A percentile compares a stretch with the other conserved stretches of the same genome.
Conservation (phyloP, 2,329 filamentous ascomycete species). For the Verticillium isaacii region DNA sequence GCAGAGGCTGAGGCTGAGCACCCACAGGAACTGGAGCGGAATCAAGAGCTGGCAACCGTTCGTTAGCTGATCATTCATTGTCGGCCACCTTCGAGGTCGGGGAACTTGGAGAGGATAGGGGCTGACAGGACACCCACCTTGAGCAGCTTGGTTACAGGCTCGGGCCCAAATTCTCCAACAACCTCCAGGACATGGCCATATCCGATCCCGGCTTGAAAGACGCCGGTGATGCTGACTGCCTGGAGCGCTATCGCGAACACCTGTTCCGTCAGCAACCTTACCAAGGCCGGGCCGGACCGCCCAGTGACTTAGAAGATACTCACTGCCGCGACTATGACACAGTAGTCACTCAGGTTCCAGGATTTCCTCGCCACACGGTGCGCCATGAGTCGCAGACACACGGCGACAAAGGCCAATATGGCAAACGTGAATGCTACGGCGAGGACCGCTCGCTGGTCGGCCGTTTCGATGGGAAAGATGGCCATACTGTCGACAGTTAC, state of each 20-base stretch:
- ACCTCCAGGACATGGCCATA: not conserved
- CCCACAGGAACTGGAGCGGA: constrained; percentile 25
- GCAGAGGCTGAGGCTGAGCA: constrained; percentile 20
- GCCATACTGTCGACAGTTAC: not conserved
- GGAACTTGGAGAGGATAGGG: not conserved
- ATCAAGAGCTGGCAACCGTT: constrained; percentile 9
- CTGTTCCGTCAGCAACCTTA: not conserved
- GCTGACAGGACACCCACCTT: not conserved
- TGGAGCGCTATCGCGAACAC: not conserved
- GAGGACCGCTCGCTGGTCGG: constrained; percentile 3
- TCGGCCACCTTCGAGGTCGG: no score
- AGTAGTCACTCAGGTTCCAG: constrained; percentile 7
- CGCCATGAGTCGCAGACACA: constrained; percentile 3
- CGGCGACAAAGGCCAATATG: not conserved
- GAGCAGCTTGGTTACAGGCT: not conserved
- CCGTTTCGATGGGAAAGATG: not conserved
- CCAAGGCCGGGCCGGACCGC: no score
- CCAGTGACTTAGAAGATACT: not conserved
- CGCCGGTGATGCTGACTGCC: not conserved
- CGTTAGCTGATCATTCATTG: no score
- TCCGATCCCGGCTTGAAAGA: not conserved
- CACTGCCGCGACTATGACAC: constrained; percentile 5
- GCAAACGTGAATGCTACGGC: constrained; percentile 3
- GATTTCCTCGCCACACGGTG: constrained; percentile 6
- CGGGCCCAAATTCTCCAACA: not conserved